These are phyloP conservation scores for Periconia sp. DNA, from an alignment of 2,329 filamentous ascomycete genomes.

Conservation along the genomic window DNA sequence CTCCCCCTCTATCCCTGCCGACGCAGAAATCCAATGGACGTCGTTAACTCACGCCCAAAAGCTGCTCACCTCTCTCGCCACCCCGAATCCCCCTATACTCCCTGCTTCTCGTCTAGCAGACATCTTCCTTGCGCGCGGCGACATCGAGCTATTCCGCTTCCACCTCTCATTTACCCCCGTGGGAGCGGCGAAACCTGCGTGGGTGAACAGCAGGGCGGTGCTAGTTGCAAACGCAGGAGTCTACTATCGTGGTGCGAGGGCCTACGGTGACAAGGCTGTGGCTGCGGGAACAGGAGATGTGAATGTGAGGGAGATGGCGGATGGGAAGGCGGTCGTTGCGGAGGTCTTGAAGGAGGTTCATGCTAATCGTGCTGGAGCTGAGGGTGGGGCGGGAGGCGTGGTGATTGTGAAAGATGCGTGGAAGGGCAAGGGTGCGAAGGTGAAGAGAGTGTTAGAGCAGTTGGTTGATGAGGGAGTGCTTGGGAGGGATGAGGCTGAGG, in stretches of 20 bases:
- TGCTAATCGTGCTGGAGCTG: neutral
- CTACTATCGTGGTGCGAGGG: slow-evolving; percentile 37
- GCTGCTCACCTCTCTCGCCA: slow-evolving; percentile 27
- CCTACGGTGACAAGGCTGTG: slow-evolving; percentile 31
- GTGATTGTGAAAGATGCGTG: slow-evolving; percentile 21
- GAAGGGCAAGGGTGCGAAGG: slow-evolving; percentile 20
- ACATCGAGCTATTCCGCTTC: slow-evolving; percentile 38
- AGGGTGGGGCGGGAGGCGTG: neutral
- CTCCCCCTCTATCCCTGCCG: slow-evolving; percentile 14
- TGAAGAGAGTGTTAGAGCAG: slow-evolving; percentile 25
- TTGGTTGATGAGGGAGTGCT: slow-evolving; percentile 27
- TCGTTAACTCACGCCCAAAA: slow-evolving; percentile 34
- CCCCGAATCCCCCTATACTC: slow-evolving; percentile 13
- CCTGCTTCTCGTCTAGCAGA: slow-evolving; percentile 30
- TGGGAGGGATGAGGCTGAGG: slow-evolving; percentile 14
- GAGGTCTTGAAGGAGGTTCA: slow-evolving; percentile 10
- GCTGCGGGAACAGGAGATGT: slow-evolving; percentile 5
- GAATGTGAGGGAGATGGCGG: slow-evolving; percentile 33
- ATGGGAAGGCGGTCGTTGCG: slow-evolving; percentile 10
- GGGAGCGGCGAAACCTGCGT: slow-evolving; percentile 24
- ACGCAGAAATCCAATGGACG: slow-evolving; percentile 34
- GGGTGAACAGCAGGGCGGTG: slow-evolving; percentile 34
- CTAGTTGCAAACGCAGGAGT: slow-evolving; percentile 44
- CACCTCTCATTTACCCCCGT: slow-evolving; percentile 21
- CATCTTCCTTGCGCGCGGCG: slow-evolving; percentile 36